phyloP scores from a whole-genome alignment of 139 green algal species.

The Asterochloris sp. region DNA sequence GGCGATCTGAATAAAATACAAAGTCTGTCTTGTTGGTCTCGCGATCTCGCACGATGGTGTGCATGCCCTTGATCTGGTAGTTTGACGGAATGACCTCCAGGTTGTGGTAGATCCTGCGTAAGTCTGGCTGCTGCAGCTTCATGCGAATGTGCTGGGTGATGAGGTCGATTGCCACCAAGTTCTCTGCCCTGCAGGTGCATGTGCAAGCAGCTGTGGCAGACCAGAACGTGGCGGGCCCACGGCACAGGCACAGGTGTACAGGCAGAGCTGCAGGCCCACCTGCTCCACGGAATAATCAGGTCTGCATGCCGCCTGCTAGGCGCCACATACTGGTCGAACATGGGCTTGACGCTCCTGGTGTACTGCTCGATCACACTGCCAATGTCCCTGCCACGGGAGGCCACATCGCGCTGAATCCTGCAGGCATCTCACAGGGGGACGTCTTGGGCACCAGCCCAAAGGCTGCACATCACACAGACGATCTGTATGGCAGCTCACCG shows the following conservation, averaged over 20 bases:
- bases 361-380: conserved; percentile 93
- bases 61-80: conserved; percentile 94
- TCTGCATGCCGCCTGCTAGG: conserved; percentile 83
- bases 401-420: conserved; percentile 91
- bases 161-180: conserved; percentile 93
- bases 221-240: not conserved
- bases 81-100: conserved; percentile 89
- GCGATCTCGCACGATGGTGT: conserved; percentile 94
- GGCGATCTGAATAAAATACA: conserved; percentile 92
- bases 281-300: conserved; percentile 92
- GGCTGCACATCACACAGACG: too few relatives aligned
- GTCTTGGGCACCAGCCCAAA: too few relatives aligned
- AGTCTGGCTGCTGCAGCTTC: conserved; percentile 91
- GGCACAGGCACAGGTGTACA: too few relatives aligned
- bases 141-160: conserved; percentile 95
- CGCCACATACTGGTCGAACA: conserved; percentile 87
- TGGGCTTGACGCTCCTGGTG: conserved; percentile 91
- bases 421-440: not conserved
- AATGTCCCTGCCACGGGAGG: conserved; percentile 78
- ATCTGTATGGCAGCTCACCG: conserved; percentile 24
- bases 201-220: not conserved
- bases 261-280: conserved; percentile 3
- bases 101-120: conserved; percentile 90
- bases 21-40: conserved; percentile 85
- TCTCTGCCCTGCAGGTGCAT: conserved; percentile 28